Evolutionary conservation across 345 rosid species (phyloP), one percentile per base, ranked within the genome.

Genomic region (Physaria fendleri): DNA sequence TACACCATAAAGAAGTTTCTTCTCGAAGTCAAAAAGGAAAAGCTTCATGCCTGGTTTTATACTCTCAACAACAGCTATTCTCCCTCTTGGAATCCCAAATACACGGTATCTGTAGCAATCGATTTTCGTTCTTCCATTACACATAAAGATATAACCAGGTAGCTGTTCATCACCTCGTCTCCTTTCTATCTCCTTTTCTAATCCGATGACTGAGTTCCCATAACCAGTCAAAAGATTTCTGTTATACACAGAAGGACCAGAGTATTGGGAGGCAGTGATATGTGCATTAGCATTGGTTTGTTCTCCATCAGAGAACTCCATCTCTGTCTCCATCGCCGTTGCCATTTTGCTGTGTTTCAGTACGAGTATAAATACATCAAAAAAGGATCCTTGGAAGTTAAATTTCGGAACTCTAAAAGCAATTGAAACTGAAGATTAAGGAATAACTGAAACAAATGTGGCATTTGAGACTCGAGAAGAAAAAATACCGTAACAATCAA

Each of bases 121-220:
- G 0, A 51, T 34, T 72, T 79, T 82, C 0, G 81, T 79, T 54
- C 64, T 74, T 9, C 65, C 77, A 34, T 77, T 79, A 52, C 84
- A 79, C 66, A 82, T 53, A 47, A 82, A 79, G 64, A 82, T 77
- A 58, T 67, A 82, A n/a, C 84, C 87, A 30, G 71, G 70, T 52
- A 66, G 48, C 21, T 71, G 27, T 25, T 59, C 72, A 18, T 68
- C 46, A 18, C 30, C 5, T 34, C n/a, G 33, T 33, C 59, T 45
- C 62, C 44, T 50, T 23, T 53, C 62, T 0, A 44, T 52, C 33
- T 9, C 56, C 11, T 61, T 54, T 0, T 22, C 68, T 16, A 61
- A 45, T 37, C 62, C 73, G 45, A 12, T 15, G 8, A 44, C 0
- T 30, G 67, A 28, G 51, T 45, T 61, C 10, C 73, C 73, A 37